A percentile compares a stretch with the other conserved stretches of the same genome.
Conservation (phyloP, 2,329 filamentous ascomycete species). For the Akanthomyces dipterigenus region DNA sequence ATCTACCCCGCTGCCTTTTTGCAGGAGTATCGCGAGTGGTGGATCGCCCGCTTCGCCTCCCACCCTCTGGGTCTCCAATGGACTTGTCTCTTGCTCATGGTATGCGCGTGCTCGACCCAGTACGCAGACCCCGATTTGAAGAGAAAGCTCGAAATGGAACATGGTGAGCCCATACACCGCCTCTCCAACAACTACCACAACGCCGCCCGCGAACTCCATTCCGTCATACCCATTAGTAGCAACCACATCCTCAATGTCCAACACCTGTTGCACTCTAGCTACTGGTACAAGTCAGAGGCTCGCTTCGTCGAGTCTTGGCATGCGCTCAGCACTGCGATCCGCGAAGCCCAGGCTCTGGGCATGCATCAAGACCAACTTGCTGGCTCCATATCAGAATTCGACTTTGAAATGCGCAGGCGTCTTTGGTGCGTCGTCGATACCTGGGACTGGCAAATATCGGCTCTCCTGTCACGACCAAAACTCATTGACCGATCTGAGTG, state of each 20-base stretch:
- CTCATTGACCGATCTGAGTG: conserved; percentile 15
- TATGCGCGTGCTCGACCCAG: conserved; percentile 32
- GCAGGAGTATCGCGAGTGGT: conserved; percentile 31
- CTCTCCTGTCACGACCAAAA: conserved; percentile 19
- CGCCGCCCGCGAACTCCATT: conserved; percentile 26
- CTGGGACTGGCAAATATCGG: conserved; percentile 34
- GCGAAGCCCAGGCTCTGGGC: conserved; percentile 29
- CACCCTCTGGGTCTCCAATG: conserved; percentile 29
- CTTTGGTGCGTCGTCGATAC: conserved; percentile 31
- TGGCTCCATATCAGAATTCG: conserved; percentile 24
- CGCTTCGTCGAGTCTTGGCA: conserved; percentile 32
- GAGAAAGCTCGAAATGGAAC: conserved; percentile 25
- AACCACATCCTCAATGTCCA: conserved; percentile 29
- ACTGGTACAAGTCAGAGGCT: conserved; percentile 31
- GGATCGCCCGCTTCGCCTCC: conserved; percentile 22
- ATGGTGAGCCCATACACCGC: conserved; percentile 22
- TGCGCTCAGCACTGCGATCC: conserved; percentile 27
- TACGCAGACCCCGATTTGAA: conserved; percentile 25
- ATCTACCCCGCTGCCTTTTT: conserved; percentile 29
- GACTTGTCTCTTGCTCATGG: conserved; percentile 31
- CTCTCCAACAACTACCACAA: conserved; percentile 28
- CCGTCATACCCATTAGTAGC: conserved; percentile 26
- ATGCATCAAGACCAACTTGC: conserved; percentile 25
- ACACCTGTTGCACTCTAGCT: conserved; percentile 30
- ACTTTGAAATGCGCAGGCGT: conserved; percentile 29